Evolutionary conservation across 352 stramenopile species (phyloP), one percentile per base, ranked within the genome.

Genomic region (Halophytophthora batemanensis): DNA sequence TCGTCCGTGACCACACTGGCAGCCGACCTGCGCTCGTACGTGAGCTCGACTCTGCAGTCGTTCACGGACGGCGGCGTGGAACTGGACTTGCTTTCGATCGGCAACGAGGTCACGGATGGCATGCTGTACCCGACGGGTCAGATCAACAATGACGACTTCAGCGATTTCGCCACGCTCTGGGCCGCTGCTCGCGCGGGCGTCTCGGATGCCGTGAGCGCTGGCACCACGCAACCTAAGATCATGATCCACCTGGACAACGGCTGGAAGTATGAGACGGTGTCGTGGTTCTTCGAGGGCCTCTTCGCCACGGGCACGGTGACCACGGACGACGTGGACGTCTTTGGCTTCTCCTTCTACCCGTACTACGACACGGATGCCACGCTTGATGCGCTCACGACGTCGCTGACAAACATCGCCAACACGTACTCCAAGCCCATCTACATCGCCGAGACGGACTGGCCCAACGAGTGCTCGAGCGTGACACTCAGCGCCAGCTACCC

Each of bases 161-260:
- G 48, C 35, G 17, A 40, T 19, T 64, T 71, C 21, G 57, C 52
- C 11, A 66, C 52, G 34, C 47, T 70, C 1, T 70, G 52, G 61
- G 63, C 63, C 18, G 56, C 61, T 10, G 52, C 61, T 8, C 53
- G 61, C 2, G 41, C 56, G 10, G 61, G 61, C 14, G 57, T 70
- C 17, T 17, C 50, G 18, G 61, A 70, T 21, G 61, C 61, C 12
- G 61, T 70, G 23, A 25, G 13, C 0, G 44, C 48, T 13, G 61
- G 61, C 13, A 64, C 51, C 22, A 58, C 45, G 8, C 52, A 66
- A 23, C 63, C 63, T 12, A 66, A 71, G 17, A 37, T 71, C 6
- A 71, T 71, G 63, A 61, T 71, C 25, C 58, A 71, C 36, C 13
- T 71, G 18, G 53, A 68, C 41, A 71, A 68, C 14, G 58, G 58